These are phyloP conservation scores for Sporobolomyces phaffii DNA, from an alignment of 768 basidiomycete species.

Conservation along the genomic window DNA sequence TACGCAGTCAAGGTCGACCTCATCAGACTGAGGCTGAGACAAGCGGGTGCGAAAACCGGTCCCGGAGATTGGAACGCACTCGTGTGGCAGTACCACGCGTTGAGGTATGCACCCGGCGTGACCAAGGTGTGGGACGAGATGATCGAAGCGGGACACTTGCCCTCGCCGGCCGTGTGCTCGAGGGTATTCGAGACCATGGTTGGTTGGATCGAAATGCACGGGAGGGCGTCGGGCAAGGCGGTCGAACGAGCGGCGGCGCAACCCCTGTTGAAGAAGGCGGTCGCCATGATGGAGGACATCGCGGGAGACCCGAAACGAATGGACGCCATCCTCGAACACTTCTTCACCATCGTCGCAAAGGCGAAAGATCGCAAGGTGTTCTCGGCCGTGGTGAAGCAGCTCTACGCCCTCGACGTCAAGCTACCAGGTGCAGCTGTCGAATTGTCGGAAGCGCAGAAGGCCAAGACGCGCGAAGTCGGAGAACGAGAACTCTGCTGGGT, in stretches of 20 bases:
- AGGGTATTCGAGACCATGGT: constrained; percentile 16
- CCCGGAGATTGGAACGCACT: constrained; percentile 18
- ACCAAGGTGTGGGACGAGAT: constrained; percentile 28
- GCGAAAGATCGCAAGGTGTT: constrained; percentile 22
- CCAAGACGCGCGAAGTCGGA: neutral
- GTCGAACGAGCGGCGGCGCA: constrained; percentile 22
- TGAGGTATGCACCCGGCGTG: constrained; percentile 25
- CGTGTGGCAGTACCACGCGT: constrained; percentile 16
- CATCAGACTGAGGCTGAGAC: constrained; percentile 10
- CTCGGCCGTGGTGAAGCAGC: constrained; percentile 12
- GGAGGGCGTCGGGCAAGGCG: constrained; percentile 1
- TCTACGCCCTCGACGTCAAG: constrained; percentile 31
- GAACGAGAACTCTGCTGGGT: constrained; percentile 25
- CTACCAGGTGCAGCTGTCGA: constrained; percentile 26
- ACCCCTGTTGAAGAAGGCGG: constrained; percentile 23
- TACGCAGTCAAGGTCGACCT: constrained; percentile 29
- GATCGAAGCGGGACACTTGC: constrained; percentile 7
- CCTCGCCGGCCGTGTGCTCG: neutral
- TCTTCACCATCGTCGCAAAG: constrained; percentile 21
- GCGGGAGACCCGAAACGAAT: neutral
- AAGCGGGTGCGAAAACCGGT: constrained; percentile 16
- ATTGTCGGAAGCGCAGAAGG: neutral
- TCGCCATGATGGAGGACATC: neutral
- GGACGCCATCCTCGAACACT: constrained; percentile 1
- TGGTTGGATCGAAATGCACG: constrained; percentile 36